These are phyloP conservation scores for Clonostachys rosea DNA, from an alignment of 2,329 filamentous ascomycete species.

Conservation along the genomic window DNA sequence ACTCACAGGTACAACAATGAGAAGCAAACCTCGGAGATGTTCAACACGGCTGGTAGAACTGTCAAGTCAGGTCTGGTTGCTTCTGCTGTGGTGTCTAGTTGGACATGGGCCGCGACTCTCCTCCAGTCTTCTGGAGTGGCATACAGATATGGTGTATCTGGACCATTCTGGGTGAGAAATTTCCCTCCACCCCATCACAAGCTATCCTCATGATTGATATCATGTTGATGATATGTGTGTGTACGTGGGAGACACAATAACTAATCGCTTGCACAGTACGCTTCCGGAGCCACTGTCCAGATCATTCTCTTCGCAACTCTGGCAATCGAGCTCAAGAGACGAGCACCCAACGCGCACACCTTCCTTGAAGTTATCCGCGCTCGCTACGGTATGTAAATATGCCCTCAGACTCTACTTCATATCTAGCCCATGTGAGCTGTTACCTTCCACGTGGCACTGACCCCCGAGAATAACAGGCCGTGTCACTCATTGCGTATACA, in stretches of 20 bases:
- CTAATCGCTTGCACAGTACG: conserved; percentile 26
- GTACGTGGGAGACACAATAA: no score
- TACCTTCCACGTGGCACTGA: no score
- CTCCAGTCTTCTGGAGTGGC: conserved; percentile 74
- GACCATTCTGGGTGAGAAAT: conserved; percentile 29
- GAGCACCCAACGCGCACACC: conserved; percentile 75
- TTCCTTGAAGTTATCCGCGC: conserved; percentile 75
- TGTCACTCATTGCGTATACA: conserved; percentile 66
- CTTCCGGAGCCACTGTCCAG: conserved; percentile 65
- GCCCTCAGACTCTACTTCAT: no score
- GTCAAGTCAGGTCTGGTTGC: conserved; percentile 84
- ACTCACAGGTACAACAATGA: conserved; percentile 39
- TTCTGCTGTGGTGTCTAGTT: conserved; percentile 76
- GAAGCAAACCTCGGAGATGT: conserved; percentile 81
- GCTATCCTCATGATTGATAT: conserved; percentile 17
- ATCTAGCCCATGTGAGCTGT: no score
- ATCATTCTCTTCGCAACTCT: conserved; percentile 80
- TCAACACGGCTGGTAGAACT: conserved; percentile 75
- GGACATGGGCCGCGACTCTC: conserved; percentile 81
- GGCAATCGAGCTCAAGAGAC: conserved; percentile 77
- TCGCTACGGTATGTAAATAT: conserved; percentile 54
- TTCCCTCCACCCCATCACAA: conserved; percentile 32
- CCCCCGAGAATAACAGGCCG: no score
- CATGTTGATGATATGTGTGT: no score
- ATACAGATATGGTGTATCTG: conserved; percentile 65